These are phyloP conservation scores for Sporothrix inflata DNA, from an alignment of 2,329 filamentous ascomycete species.

Conservation along the genomic window DNA sequence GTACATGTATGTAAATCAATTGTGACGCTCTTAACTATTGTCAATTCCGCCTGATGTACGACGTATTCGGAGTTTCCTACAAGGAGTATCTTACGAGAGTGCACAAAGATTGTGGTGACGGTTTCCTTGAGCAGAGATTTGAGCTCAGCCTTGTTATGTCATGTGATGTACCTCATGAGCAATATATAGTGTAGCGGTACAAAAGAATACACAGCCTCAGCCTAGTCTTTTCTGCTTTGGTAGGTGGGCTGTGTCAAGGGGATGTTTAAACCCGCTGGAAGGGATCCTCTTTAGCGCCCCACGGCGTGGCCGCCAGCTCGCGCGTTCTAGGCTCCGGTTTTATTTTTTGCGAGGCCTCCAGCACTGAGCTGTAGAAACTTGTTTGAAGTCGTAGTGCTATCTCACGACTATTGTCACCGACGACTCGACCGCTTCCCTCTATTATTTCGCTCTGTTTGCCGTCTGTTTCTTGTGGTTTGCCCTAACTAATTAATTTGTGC, in stretches of 20 bases:
- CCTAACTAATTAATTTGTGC: not conserved
- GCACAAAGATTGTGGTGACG: too few relatives aligned
- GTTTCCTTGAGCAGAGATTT: too few relatives aligned
- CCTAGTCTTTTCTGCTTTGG: not conserved
- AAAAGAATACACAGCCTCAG: not conserved
- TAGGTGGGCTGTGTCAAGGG: not conserved
- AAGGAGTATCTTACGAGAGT: too few relatives aligned
- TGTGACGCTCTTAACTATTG: too few relatives aligned
- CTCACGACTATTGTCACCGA: not conserved
- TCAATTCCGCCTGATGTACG: not conserved
- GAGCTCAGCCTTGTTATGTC: constrained; percentile 10
- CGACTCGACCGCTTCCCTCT: not conserved
- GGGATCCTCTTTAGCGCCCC: constrained; percentile 8
- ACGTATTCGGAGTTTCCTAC: too few relatives aligned
- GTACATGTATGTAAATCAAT: not conserved
- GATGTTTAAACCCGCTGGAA: not conserved
- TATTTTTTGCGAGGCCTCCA: constrained; percentile 22
- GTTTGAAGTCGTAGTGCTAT: not conserved
- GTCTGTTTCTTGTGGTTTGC: not conserved
- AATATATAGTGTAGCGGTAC: not conserved
- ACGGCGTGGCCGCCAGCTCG: constrained; percentile 31
- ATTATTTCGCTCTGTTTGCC: not conserved
- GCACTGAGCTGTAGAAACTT: not conserved
- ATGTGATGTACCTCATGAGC: not conserved
- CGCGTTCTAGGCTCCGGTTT: not conserved